These are phyloP conservation scores for Botrytis sinoallii DNA, from an alignment of 2,329 filamentous ascomycete species.

Conservation along the genomic window DNA sequence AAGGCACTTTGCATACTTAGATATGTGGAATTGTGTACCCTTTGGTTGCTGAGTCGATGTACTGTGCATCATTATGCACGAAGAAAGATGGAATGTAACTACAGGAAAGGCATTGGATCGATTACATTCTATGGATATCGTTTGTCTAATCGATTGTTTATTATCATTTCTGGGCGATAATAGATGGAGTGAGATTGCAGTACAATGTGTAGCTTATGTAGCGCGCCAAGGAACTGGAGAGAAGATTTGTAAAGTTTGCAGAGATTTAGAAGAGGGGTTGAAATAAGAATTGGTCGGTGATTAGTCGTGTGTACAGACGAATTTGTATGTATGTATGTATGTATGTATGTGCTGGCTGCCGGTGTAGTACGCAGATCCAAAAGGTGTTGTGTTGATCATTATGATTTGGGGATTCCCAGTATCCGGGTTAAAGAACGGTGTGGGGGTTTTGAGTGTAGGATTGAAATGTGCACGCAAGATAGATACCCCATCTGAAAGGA, in stretches of 20 bases:
- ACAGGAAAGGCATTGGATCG: neutral
- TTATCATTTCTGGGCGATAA: neutral
- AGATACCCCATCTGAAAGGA: neutral
- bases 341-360: constrained; percentile 13
- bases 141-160: neutral
- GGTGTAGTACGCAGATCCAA: neutral
- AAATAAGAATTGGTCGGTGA: neutral
- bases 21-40: neutral
- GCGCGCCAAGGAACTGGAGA: neutral
- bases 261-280: neutral
- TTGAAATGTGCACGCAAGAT: neutral
- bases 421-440: neutral
- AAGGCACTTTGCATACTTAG: neutral
- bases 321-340: neutral
- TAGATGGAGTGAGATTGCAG: neutral
- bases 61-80: neutral
- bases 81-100: neutral
- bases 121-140: neutral
- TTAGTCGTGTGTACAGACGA: neutral
- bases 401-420: neutral
- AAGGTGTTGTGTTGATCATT: neutral
- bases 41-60: neutral
- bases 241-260: neutral
- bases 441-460: neutral
- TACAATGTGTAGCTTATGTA: neutral